A percentile compares a stretch with the other conserved stretches of the same genome.
These are phyloP conservation scores for Amanita fuliginea DNA, from an alignment of 768 basidiomycete genomes.

Conservation along the genomic window DNA sequence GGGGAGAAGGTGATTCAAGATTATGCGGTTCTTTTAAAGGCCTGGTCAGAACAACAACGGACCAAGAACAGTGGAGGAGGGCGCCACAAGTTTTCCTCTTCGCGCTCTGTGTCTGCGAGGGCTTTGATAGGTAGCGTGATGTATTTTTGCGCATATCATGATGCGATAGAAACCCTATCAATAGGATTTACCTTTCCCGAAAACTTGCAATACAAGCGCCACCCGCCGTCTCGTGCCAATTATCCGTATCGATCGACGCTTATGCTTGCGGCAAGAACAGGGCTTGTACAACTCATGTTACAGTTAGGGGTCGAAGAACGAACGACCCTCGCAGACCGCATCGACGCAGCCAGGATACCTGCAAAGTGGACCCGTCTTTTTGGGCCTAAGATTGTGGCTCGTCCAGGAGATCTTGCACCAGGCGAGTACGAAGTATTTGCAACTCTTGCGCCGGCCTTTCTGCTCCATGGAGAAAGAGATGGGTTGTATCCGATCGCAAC, in stretches of 20 bases:
- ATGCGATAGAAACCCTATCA: no score
- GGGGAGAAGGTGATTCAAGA: not conserved
- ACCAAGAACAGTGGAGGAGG: not conserved
- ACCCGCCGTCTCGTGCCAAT: not conserved
- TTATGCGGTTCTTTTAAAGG: not conserved
- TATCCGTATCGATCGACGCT: conserved; percentile 5
- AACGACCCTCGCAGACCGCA: not conserved
- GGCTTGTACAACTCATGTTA: not conserved
- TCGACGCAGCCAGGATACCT: not conserved
- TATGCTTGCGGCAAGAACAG: conserved; percentile 2
- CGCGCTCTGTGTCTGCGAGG: not conserved
- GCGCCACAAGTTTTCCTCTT: not conserved
- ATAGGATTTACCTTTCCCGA: conserved; percentile 2
- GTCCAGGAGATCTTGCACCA: conserved; percentile 1
- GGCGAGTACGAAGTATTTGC: conserved; percentile 4
- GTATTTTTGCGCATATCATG: not conserved
- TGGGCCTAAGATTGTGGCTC: conserved; percentile 2
- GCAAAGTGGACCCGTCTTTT: conserved; percentile 3
- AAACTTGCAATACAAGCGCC: conserved; percentile 1
- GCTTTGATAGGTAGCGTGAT: not conserved
- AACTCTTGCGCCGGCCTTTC: not conserved
- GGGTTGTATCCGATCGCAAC: not conserved
- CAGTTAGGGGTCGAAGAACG: not conserved
- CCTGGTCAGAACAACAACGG: not conserved
- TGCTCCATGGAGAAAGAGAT: not conserved